Evolutionary conservation across 1,284 basidiomycete species (phyloP), one percentile per base, ranked within the genome.

Genomic region (Sporisorium sorghi): DNA sequence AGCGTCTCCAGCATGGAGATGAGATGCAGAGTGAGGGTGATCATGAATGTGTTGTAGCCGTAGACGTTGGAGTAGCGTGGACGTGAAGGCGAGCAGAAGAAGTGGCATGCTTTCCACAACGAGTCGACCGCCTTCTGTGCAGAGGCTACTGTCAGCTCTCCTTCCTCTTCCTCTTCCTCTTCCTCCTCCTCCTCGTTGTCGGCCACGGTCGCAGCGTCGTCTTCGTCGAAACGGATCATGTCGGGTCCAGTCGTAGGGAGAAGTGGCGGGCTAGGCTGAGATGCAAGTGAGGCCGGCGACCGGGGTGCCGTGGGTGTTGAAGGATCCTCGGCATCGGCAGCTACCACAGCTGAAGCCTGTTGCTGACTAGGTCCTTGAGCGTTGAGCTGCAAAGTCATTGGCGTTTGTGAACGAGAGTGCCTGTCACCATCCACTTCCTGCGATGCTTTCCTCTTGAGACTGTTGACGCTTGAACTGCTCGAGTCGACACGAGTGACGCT

Each of bases 41-140:
- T 60, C 58, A 71, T 61, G 30, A 71, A 71, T 2, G 68, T 71
- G 58, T 71, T 71, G 62, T 71, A 71, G 2, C 68, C 68, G 50
- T 65, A 71, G 15, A 65, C 40, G 23, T 65, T 63, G 10, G 58
- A 57, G 48, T 64, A 71, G 5, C 62, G 49, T 1, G 58, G 46
- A 7, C 68, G 58, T 0, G 12, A 39, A 14, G 68, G 49, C 5
- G 68, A 71, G 17, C 48, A 57, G 33, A 71, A 71, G 26, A 65
- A 71, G n/a, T 48, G 42, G 26, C 56, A 63, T 0, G 68, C 61
- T 43, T 47, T 55, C 62, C 62, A 71, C 9, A 71, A 46, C 2
- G 68, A 72, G 19, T 61, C 46, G 47, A 72, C 69, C 0, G 59
- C 58, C 49, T 58, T 55, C n/a, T 61, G 54, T 5, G 55, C 58